phyloP scores from a whole-genome alignment of 2,329 filamentous ascomycete species.

The Paecilomyces formosus region DNA sequence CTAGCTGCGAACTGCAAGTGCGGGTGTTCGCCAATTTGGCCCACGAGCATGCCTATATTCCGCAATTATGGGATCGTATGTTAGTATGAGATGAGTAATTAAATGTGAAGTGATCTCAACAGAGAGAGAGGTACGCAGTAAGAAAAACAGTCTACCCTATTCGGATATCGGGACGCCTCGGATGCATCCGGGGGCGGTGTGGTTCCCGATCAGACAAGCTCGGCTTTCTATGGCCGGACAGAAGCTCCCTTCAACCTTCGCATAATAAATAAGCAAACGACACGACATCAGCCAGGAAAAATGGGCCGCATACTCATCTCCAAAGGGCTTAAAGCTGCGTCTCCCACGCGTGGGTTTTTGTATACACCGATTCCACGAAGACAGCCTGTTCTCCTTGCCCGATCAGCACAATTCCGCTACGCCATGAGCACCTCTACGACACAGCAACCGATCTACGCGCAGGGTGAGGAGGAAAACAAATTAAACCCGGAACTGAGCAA shows the following conservation, averaged over 20 bases:
- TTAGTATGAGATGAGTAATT: no score
- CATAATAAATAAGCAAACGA: neutral
- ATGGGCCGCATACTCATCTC: neutral
- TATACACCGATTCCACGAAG: neutral
- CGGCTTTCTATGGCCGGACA: neutral
- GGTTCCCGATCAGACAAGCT: neutral
- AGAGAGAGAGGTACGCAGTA: neutral
- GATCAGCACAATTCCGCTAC: neutral
- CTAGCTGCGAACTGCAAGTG: no score
- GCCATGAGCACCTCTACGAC: neutral
- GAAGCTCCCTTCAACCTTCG: neutral
- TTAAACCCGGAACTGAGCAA: neutral
- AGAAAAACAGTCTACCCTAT: neutral
- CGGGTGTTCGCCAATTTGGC: no score
- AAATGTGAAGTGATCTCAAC: no score
- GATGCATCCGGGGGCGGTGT: neutral
- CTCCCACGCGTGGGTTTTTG: neutral
- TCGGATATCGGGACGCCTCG: neutral
- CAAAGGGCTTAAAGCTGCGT: neutral
- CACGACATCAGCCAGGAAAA: neutral
- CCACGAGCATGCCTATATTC: no score
- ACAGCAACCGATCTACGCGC: neutral
- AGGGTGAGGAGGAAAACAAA: neutral
- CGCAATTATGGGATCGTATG: no score
- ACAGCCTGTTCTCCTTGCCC: neutral